These are phyloP conservation scores for Ascochyta lentis DNA, from an alignment of 2,329 filamentous ascomycete species.

Conservation along the genomic window DNA sequence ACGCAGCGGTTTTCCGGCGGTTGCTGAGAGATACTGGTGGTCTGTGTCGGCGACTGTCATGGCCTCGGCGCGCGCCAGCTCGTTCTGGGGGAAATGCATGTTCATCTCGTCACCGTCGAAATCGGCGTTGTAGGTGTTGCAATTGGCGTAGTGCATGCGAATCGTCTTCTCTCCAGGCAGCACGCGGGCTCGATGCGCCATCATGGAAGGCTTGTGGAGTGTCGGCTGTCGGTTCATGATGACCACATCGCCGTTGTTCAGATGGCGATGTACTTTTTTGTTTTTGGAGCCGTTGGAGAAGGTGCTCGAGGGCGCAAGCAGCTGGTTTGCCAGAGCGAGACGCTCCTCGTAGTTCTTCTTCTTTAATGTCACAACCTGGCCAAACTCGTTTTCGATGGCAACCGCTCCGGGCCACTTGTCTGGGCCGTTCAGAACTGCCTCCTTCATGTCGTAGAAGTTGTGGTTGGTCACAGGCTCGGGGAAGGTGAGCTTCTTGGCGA, in stretches of 20 bases:
- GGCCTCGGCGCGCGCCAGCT: conserved; percentile 90
- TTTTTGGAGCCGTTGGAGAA: conserved; percentile 78
- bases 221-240: conserved; percentile 99
- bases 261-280: conserved; percentile 95
- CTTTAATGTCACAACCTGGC: conserved; percentile 85
- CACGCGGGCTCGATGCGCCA: conserved; percentile 94
- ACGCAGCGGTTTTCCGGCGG: conserved; percentile 89
- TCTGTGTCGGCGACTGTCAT: conserved; percentile 94
- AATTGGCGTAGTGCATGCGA: conserved; percentile 99
- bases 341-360: conserved; percentile 89
- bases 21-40: conserved; percentile 94
- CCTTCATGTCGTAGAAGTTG: conserved; percentile 94
- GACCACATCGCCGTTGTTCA: conserved; percentile 96
- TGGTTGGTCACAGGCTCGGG: conserved; percentile 97
- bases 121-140: conserved; percentile 99
- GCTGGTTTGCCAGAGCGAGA: conserved; percentile 86
- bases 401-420: conserved; percentile 94
- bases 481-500: conserved; percentile 94
- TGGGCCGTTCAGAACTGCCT: conserved; percentile 92
- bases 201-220: conserved; percentile 97
- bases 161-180: conserved; percentile 95
- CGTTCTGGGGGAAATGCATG: conserved; percentile 99
- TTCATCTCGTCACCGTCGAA: conserved; percentile 99
- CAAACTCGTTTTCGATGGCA: conserved; percentile 94
- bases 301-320: conserved; percentile 82